These are phyloP conservation scores for Fusarium equiseti DNA, from an alignment of 2,329 filamentous ascomycete species.

Conservation along the genomic window DNA sequence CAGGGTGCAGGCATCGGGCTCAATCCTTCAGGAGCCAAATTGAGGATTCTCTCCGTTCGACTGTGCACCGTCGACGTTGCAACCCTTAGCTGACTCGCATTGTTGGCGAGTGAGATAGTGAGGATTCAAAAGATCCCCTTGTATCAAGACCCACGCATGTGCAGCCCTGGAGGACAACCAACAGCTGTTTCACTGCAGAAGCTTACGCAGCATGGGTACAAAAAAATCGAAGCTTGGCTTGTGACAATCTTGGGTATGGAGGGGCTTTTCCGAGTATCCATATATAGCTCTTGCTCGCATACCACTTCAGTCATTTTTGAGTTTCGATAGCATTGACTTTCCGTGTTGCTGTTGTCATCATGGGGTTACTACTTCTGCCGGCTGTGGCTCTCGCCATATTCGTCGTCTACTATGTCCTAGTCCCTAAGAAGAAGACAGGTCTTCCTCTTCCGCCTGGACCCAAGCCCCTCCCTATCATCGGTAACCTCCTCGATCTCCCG, in stretches of 20 bases:
- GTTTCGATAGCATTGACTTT: not conserved
- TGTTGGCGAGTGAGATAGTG: slow-evolving; percentile 3
- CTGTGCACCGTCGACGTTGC: slow-evolving; percentile 13
- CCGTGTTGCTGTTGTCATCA: slow-evolving; percentile 3
- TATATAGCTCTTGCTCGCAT: slow-evolving; percentile 21
- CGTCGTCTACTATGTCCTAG: slow-evolving; percentile 26
- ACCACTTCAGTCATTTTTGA: not conserved
- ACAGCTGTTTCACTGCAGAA: slow-evolving; percentile 13
- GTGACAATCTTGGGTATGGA: not conserved
- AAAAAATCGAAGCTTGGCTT: not conserved
- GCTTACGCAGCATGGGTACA: slow-evolving; percentile 17
- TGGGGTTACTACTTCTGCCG: slow-evolving; percentile 24
- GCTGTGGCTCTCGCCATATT: slow-evolving; percentile 21
- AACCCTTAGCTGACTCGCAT: slow-evolving; percentile 23
- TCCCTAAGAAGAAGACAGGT: slow-evolving; percentile 5
- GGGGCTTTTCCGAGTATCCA: not conserved
- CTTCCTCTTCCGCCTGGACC: slow-evolving; percentile 61
- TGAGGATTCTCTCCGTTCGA: slow-evolving; percentile 11
- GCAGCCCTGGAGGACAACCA: slow-evolving; percentile 1
- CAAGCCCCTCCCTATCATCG: slow-evolving; percentile 59
- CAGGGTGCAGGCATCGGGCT: slow-evolving; percentile 3
- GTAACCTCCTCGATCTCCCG: slow-evolving; percentile 64
- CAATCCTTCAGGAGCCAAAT: slow-evolving; percentile 15
- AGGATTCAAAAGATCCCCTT: slow-evolving; percentile 3
- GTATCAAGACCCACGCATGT: slow-evolving; percentile 6